Evolutionary conservation across 257 asterid genomes (phyloP).

Genomic region (Datura wrightii): DNA sequence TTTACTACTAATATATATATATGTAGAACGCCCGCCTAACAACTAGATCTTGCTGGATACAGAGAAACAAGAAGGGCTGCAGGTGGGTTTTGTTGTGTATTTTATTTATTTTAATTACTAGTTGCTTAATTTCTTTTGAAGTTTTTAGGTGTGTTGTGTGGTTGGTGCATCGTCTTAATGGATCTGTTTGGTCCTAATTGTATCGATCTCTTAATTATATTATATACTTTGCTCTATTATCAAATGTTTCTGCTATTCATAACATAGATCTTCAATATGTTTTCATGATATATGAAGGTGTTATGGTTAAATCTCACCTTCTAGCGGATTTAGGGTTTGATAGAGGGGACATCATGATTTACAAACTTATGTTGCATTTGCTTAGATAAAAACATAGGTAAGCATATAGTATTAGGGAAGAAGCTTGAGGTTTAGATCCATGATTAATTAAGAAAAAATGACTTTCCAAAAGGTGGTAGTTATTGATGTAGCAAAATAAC

Average conservation of each 20-base stretch:
- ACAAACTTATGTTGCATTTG: not conserved
- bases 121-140: not conserved
- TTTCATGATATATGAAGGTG: not conserved
- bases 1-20: not conserved
- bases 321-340: not conserved
- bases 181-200: not conserved
- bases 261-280: not conserved
- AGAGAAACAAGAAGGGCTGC: not conserved
- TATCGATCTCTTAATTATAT: not conserved
- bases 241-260: not conserved
- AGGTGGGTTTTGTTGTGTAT: constrained; percentile 3
- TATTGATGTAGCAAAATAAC: not conserved
- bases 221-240: not conserved
- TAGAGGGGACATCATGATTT: too few species aligned
- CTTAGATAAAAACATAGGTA: not conserved
- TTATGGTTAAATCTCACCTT: not conserved
- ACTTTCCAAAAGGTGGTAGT: not conserved
- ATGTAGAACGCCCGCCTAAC: too few species aligned
- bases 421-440: not conserved
- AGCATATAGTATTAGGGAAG: not conserved
- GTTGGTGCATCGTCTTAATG: not conserved
- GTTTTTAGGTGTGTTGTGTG: not conserved
- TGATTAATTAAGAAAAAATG: not conserved
- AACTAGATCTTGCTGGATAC: not conserved
- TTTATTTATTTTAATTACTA: not conserved